Evolutionary conservation across 257 asterid genomes (phyloP).

Genomic region (Handroanthus guayacan): DNA sequence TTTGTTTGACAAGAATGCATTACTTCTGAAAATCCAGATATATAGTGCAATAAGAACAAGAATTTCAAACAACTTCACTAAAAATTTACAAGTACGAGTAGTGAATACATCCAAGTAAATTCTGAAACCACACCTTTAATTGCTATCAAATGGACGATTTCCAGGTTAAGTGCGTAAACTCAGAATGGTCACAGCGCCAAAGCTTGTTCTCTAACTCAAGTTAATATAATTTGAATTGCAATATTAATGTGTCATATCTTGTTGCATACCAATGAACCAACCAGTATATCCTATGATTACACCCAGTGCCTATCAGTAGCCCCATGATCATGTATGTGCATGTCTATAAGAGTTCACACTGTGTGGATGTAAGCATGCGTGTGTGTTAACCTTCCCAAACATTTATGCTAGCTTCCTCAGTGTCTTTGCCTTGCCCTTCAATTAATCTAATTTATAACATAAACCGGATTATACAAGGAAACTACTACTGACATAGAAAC

Average conservation of each 20-base stretch:
- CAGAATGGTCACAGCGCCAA: too few relatives aligned
- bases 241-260: neutral
- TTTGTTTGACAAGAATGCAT: neutral
- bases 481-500: neutral
- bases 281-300: neutral
- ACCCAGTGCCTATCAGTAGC: neutral
- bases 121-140: neutral
- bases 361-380: neutral
- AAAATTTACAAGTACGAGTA: neutral
- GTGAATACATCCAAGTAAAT: constrained; percentile 7
- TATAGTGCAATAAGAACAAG: neutral
- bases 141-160: neutral
- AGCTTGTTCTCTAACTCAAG: neutral
- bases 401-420: neutral
- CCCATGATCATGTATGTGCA: neutral
- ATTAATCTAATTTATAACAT: neutral
- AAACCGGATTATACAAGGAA: neutral
- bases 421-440: neutral
- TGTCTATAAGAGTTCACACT: neutral
- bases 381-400: neutral
- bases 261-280: neutral
- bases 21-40: constrained; percentile 5
- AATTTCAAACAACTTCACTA: neutral
- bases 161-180: neutral
- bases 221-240: too few relatives aligned